phyloP scores from a whole-genome alignment of 805 yeast genomes.

The Metschnikowia koreensis region DNA sequence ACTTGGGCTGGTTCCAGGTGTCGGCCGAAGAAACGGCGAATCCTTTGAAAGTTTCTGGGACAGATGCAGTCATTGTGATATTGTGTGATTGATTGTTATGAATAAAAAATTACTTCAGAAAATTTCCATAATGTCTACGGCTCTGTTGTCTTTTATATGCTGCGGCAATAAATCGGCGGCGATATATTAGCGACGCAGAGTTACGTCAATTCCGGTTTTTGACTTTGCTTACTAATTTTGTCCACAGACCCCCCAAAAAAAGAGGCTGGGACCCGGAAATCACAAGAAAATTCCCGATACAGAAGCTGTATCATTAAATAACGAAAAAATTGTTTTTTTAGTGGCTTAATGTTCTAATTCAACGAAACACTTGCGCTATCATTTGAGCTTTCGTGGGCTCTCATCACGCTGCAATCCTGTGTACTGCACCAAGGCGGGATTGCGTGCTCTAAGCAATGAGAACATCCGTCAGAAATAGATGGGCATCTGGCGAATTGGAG shows the following conservation, averaged over 20 bases:
- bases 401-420: background rate
- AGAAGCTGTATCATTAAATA: too few relatives aligned
- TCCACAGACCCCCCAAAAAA: background rate
- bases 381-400: too few relatives aligned
- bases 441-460: background rate
- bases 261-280: background rate
- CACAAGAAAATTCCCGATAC: background rate
- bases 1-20: conserved; percentile 57
- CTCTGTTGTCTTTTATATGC: background rate
- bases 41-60: conserved; percentile 60
- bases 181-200: background rate
- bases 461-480: too few relatives aligned
- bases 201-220: conserved; percentile 1
- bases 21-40: conserved; percentile 50
- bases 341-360: too few relatives aligned
- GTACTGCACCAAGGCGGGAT: background rate
- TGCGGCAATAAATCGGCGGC: background rate
- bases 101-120: background rate
- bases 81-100: background rate
- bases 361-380: too few relatives aligned
- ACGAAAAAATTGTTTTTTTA: too few relatives aligned
- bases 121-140: too few relatives aligned
- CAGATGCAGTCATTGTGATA: conserved; percentile 9
- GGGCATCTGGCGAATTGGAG: too few relatives aligned
- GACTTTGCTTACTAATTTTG: background rate